Percentiles rank a stretch among this genome's conserved stretches.
These are phyloP conservation scores for Diutina catenulata DNA, from an alignment of 1,139 yeast species.

Conservation along the genomic window DNA sequence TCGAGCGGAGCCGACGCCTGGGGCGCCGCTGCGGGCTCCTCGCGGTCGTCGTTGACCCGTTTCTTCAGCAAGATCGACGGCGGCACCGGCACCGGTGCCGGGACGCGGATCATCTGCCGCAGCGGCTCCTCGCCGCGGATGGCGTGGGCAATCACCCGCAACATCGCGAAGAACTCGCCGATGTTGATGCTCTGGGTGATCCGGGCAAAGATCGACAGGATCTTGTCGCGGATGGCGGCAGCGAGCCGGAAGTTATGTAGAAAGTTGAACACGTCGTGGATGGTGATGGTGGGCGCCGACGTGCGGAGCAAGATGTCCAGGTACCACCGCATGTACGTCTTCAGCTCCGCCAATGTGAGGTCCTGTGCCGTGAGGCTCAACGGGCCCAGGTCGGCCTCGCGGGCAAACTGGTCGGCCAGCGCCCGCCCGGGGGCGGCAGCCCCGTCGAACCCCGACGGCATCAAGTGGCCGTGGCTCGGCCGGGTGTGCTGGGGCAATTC, in stretches of 20 bases:
- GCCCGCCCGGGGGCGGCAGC: background rate
- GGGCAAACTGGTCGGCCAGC: background rate
- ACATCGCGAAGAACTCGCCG: constrained; percentile 66
- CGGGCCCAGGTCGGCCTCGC: constrained; percentile 29
- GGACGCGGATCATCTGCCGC: constrained; percentile 35
- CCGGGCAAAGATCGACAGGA: constrained; percentile 39
- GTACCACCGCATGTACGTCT: constrained; percentile 71
- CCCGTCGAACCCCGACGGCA: constrained; percentile 5
- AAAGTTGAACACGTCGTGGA: constrained; percentile 54
- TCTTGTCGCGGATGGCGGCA: constrained; percentile 26
- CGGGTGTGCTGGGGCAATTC: constrained; percentile 6
- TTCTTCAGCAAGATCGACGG: constrained; percentile 52
- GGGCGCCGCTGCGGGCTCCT: constrained; percentile 9
- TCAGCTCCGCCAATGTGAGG: constrained; percentile 50
- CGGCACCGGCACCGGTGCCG: constrained; percentile 57
- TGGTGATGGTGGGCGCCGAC: constrained; percentile 41
- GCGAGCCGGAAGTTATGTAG: constrained; percentile 48
- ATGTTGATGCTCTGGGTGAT: constrained; percentile 43
- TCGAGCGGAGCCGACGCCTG: constrained; percentile 29
- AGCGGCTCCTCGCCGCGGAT: constrained; percentile 35
- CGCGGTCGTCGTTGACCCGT: constrained; percentile 33
- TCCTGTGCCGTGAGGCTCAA: constrained; percentile 52
- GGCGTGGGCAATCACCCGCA: constrained; percentile 53
- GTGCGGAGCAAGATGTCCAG: constrained; percentile 53
- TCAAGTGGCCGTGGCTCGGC: background rate